Evolutionary conservation across 2,329 filamentous ascomycete genomes (phyloP).

Genomic region (Aphanoascus verrucosus): DNA sequence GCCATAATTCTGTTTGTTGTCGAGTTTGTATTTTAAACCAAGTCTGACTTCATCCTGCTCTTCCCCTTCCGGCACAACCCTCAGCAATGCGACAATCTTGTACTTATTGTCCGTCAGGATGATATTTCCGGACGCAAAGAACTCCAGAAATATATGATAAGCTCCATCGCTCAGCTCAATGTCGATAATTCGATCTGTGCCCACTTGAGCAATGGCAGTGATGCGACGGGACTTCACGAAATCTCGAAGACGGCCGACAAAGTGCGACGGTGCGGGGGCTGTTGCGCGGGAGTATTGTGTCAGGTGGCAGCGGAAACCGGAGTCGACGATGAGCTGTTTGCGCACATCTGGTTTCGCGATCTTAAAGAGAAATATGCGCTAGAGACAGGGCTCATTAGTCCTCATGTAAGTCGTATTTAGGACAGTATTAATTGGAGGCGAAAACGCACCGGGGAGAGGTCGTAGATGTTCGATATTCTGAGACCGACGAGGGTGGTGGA

Average conservation of each 20-base stretch:
- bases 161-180: conserved; percentile 85
- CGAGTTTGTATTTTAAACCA: conserved; percentile 67
- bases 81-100: conserved; percentile 68
- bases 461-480: conserved; percentile 87
- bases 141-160: conserved; percentile 82
- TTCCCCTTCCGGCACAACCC: conserved; percentile 68
- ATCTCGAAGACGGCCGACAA: conserved; percentile 77
- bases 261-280: conserved; percentile 69
- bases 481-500: conserved; percentile 63
- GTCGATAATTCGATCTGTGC: conserved; percentile 87
- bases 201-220: conserved; percentile 71
- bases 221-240: conserved; percentile 76
- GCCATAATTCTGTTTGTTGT: conserved; percentile 71
- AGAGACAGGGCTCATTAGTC: not conserved
- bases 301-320: conserved; percentile 89
- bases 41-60: conserved; percentile 74
- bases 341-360: conserved; percentile 83
- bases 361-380: conserved; percentile 88
- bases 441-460: conserved; percentile 62
- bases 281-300: conserved; percentile 84
- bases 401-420: not conserved
- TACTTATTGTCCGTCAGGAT: conserved; percentile 78
- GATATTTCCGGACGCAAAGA: conserved; percentile 92
- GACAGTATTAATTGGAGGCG: not conserved
- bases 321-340: conserved; percentile 85